Evolutionary conservation across 2,329 filamentous ascomycete genomes (phyloP).

Genomic region (Graphilbum sp.): DNA sequence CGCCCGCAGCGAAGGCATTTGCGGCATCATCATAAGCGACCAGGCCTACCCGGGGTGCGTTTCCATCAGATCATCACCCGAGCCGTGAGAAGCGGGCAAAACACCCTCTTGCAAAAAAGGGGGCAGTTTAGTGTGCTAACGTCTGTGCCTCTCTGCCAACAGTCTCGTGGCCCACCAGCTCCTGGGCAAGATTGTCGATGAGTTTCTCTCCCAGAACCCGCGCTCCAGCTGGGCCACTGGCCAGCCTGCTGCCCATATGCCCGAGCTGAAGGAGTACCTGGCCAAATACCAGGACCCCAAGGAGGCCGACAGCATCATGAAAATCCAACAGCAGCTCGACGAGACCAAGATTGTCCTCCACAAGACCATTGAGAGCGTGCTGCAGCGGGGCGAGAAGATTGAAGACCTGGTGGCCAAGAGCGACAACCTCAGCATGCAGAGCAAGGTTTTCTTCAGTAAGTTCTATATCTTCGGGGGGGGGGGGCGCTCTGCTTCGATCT

Average conservation of each 20-base stretch:
- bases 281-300: constrained; percentile 67
- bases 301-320: constrained; percentile 79
- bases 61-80: no score
- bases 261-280: constrained; percentile 63
- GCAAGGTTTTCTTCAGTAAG: constrained; percentile 88
- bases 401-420: constrained; percentile 89
- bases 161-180: constrained; percentile 67
- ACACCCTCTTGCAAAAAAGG: no score
- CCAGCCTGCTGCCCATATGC: constrained; percentile 22
- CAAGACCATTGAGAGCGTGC: constrained; percentile 79
- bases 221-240: constrained; percentile 47
- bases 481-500: no score
- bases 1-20: constrained; percentile 56
- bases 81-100: no score
- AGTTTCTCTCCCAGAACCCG: constrained; percentile 59
- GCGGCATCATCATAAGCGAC: constrained; percentile 63
- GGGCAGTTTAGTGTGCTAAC: no score
- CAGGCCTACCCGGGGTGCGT: constrained; percentile 45
- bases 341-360: constrained; percentile 96
- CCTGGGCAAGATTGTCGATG: constrained; percentile 72
- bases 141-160: no score
- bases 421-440: constrained; percentile 75
- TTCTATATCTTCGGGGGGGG: background rate
- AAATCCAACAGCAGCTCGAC: constrained; percentile 91
- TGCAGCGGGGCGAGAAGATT: constrained; percentile 92